A percentile compares a stretch with the other conserved stretches of the same genome.
phyloP scores from a whole-genome alignment of 2,329 filamentous ascomycete species.

The Moelleriella libera region DNA sequence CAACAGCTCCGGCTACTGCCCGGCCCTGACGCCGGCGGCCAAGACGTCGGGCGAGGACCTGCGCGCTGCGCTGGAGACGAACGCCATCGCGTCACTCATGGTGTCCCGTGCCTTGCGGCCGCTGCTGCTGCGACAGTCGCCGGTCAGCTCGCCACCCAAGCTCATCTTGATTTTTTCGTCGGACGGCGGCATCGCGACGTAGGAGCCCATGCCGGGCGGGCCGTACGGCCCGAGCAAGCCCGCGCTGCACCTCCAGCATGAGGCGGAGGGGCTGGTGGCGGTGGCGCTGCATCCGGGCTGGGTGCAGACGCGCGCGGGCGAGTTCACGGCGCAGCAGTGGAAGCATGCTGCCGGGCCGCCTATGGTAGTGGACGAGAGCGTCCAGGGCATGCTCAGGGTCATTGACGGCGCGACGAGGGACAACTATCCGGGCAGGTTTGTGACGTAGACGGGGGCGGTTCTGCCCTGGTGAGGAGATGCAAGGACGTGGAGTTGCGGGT shows the following conservation, averaged over 20 bases:
- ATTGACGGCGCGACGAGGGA: conserved; percentile 21
- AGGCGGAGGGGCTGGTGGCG: conserved; percentile 8
- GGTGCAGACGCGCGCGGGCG: conserved; percentile 18
- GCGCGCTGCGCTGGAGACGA: conserved; percentile 25
- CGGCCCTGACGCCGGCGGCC: conserved; percentile 13
- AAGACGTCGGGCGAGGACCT: conserved; percentile 19
- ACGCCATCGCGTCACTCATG: conserved; percentile 23
- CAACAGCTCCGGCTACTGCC: conserved; percentile 29
- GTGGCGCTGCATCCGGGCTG: conserved; percentile 24
- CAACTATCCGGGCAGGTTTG: conserved; percentile 17
- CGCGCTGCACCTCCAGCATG: conserved; percentile 15
- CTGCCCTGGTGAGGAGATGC: conserved; percentile 5
- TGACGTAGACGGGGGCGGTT: conserved; percentile 15
- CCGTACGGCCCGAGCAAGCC: conserved; percentile 21
- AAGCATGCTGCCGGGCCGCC: conserved; percentile 11
- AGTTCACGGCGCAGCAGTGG: conserved; percentile 17
- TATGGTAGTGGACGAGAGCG: conserved; percentile 16
- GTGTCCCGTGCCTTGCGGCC: conserved; percentile 20
- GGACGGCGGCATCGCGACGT: conserved; percentile 17
- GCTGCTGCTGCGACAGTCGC: conserved; percentile 15
- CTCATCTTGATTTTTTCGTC: conserved; percentile 12
- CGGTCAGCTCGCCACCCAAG: conserved; percentile 10
- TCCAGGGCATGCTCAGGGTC: conserved; percentile 16
- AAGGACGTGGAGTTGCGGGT: neutral
- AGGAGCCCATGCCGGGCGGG: conserved; percentile 14